Evolutionary conservation across 1,284 basidiomycete species (phyloP).

Genomic region (Moniliella sp.): DNA sequence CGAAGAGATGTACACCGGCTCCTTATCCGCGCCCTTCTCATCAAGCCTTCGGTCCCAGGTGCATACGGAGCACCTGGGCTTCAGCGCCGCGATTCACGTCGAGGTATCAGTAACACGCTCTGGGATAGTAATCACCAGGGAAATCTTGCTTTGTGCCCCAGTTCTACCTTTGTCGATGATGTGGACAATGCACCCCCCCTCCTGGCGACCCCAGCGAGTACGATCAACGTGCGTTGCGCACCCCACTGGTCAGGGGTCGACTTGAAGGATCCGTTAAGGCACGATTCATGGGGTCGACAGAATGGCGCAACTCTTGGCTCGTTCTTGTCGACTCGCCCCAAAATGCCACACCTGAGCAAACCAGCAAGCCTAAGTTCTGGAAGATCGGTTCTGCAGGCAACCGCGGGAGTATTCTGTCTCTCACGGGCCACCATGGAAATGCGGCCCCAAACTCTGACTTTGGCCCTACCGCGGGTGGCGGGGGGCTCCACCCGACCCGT

Average conservation of each 20-base stretch:
- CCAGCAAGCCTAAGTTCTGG: constrained; percentile 15
- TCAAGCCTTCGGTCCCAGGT: too few species aligned
- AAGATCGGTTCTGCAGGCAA: constrained; percentile 12
- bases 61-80: constrained; percentile 37
- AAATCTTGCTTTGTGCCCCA: too few species aligned
- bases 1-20: constrained; percentile 91
- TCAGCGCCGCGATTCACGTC: constrained; percentile 8
- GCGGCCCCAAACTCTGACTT: too few species aligned
- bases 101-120: background rate
- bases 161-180: too few species aligned
- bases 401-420: constrained; percentile 13
- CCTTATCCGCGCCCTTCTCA: constrained; percentile 51
- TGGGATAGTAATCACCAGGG: too few species aligned
- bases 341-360: constrained; percentile 8
- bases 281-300: constrained; percentile 78
- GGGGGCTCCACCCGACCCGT: too few species aligned
- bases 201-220: too few species aligned
- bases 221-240: too few species aligned
- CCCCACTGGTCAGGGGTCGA: constrained; percentile 41
- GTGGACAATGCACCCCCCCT: constrained; percentile 7
- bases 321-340: constrained; percentile 38
- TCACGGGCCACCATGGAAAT: too few species aligned
- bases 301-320: constrained; percentile 85
- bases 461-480: too few species aligned
- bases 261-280: constrained; percentile 83